Base-by-base conservation (phyloP, 768 basidiomycete genomes). In the Kockovaella imperatae region DNA sequence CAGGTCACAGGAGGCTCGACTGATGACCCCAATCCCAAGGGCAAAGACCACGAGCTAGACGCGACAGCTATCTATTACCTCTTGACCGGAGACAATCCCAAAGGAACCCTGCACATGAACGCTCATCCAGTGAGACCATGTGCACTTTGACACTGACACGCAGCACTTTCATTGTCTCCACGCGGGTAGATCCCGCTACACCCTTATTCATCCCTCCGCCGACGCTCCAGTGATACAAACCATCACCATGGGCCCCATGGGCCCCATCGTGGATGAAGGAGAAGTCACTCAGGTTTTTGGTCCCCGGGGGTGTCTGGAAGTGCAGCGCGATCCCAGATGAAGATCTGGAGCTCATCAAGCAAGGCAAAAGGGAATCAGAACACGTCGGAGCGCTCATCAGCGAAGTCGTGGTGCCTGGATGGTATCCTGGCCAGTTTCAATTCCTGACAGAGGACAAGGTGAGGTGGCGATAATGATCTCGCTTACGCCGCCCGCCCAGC, bases 371-470 rank as follows among this genome's bases (percentile, higher is more conserved):
- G 18, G 18, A 10, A 38, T 8, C 18, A 8, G 10, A 49, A 47
- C 13, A 50, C 32, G 14, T 63, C 73, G 76, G 79, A 4, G 79
- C 78, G 53, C 64, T 82, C 46, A 79, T 82, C 53, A 77, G 76
- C 15, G 79, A 81, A 67, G 75, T 81, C 4, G 78, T 80, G n/a
- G 75, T 79, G 10, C 79, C 79, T 0, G 78, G 63, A 30, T 67
- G 65, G 65, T 56, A 42, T 18, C 51, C 57, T n/a, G 62, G 60
- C 11, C 65, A 67, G 35, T 60, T 64, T 42, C 42, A 50, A 44
- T 67, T 64, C 42, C 30, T 67, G 20, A 52, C 56, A 18, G 52
- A 54, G 36, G 56, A 60, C 30, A 62, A 62, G 53, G 65, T 67
- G 35, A 48, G 59, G 52, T 3, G 34, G n/a, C n/a, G n/a, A 25